These are phyloP conservation scores for Clitopilus passeckerianus DNA, from an alignment of 768 basidiomycete species.

Conservation along the genomic window DNA sequence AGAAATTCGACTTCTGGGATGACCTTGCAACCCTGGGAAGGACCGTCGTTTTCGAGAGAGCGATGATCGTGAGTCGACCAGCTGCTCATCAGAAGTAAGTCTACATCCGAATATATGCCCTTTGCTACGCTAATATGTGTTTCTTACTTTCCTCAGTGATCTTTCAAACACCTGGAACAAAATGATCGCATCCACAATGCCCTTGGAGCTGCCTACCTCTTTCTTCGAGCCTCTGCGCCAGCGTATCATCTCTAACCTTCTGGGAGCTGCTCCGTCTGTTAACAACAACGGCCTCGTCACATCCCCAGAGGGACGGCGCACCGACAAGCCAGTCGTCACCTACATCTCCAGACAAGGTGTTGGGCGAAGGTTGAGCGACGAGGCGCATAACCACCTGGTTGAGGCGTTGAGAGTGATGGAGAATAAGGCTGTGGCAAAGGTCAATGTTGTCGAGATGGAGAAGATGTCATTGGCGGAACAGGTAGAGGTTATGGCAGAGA, in stretches of 20 bases:
- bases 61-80: constrained; percentile 59
- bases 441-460: constrained; percentile 36
- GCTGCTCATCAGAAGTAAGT: constrained; percentile 49
- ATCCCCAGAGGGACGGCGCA: constrained; percentile 5
- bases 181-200: constrained; percentile 31
- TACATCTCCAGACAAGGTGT: constrained; percentile 60
- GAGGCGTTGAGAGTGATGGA: constrained; percentile 39
- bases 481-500: constrained; percentile 52
- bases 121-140: not conserved
- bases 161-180: constrained; percentile 24
- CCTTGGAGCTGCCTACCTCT: constrained; percentile 15
- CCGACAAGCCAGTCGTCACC: constrained; percentile 33
- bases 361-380: constrained; percentile 32
- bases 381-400: constrained; percentile 47
- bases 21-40: constrained; percentile 43
- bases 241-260: constrained; percentile 19
- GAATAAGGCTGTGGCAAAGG: constrained; percentile 44
- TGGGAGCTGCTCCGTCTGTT: constrained; percentile 25
- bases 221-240: constrained; percentile 34
- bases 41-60: constrained; percentile 61
- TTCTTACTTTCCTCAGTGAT: constrained; percentile 14
- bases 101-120: not conserved
- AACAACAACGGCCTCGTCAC: constrained; percentile 7
- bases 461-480: constrained; percentile 57
- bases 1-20: constrained; percentile 55